Base-by-base conservation (phyloP, 441 rosid species). In the Gossypium trilobum region DNA sequence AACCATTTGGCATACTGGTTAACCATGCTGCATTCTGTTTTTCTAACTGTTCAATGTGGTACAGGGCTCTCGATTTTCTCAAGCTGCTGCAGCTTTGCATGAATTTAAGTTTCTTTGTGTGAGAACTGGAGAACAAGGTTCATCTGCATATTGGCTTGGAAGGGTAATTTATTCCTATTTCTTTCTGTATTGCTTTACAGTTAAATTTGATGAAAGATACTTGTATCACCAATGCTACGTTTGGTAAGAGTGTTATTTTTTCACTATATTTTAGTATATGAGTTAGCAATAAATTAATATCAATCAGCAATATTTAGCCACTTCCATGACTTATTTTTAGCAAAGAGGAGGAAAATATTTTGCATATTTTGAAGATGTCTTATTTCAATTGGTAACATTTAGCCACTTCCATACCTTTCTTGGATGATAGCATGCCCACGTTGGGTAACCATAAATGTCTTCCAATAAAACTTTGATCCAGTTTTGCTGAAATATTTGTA, bases 1-100 rank as follows among this genome's bases (percentile, higher is more conserved):
- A 23, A 31, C 25, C 23, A 74, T 77, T 61, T 66, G 67, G 58
- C 60, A 58, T 62, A 73, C 63, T 71, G 63, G 29, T 52, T 61
- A 48, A 66, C 56, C 69, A 16, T 69, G 46, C 19, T 61, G 52
- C 61, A 9, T 22, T 74, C 51, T 29, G 14, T 11, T 68, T 67
- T 29, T 62, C 73, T 78, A 73, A 75, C 72, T 75, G 73, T 68
- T 71, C 63, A 36, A 20, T 79, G 71, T 51, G 73, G 74, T 77
- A 75, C 82, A 92, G 99, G 97, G 97, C 63, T 86, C 88, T 70
- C 85, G 90, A 84, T 87, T 88, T 85, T 88, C 98, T 78, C 98
- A 87, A 82, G 95, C 98, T 62, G 87, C 93, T 78, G 90, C 97
- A 52, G 85, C 92, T 71, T 82, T 95, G 78, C 93, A 89, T 63